Evolutionary conservation across 306 rosid species (phyloP), one percentile per base, ranked within the genome.

Genomic region (Dicorynia guianensis): DNA sequence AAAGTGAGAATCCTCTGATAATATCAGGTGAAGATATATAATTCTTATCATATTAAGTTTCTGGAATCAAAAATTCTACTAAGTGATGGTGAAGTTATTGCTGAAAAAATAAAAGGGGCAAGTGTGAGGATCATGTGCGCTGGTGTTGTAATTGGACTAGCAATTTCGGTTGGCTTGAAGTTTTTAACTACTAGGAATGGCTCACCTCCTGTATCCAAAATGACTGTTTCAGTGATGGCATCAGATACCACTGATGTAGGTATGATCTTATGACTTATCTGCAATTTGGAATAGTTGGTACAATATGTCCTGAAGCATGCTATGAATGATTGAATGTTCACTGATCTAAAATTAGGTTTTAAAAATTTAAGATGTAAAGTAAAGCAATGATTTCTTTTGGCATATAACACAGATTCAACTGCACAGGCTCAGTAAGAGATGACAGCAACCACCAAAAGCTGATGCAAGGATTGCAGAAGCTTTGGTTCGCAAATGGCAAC

Each of bases 401-500:
- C 69, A 25, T 82, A 50, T 40, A 67, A 52, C 65, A 40, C 50
- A 36, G 30, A 39, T 78, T 56, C 69, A 59, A 78, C 40, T 66
- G 56, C 75, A 83, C 88, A 85, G 89, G 77, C 46, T 36, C 82
- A n/a, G 74, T 63, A 11, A 87, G 77, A 55, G 90, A 60, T 67
- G 88, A 7, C 93, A 86, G 76, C 89, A 80, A 67, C 76, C 79
- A 46, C 90, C 91, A 33, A 90, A 87, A 81, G 90, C 92, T 96
- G 91, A 90, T 83, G 97, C 96, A 63, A 91, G 92, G 83, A 78
- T 86, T 85, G 99, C 99, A 15, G 99, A 92, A 86, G 85, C 77
- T 83, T 74, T 95, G 18, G 99, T 95, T 76, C 92, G 89, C 62
- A 86, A 89, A 78, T 92, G 99, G 99, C 99, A 95, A 77, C 77